phyloP scores from a whole-genome alignment of 2,329 filamentous ascomycete species.

The Bipolaris zeicola region DNA sequence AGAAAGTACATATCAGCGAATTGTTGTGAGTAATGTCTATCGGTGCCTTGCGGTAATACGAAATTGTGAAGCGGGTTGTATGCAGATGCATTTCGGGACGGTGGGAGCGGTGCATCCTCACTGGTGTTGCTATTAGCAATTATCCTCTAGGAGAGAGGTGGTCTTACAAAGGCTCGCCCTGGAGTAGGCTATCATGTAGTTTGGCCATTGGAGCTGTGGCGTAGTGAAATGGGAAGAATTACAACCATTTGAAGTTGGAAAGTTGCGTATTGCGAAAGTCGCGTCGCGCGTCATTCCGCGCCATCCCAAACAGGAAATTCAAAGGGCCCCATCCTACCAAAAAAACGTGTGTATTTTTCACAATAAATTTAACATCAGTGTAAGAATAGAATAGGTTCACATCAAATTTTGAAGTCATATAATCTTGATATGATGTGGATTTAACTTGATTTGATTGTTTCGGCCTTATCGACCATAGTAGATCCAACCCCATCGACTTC shows the following conservation, averaged over 20 bases:
- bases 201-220: slow-evolving; percentile 19
- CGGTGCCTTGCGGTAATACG: slow-evolving; percentile 66
- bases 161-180: slow-evolving; percentile 39
- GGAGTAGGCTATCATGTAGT: slow-evolving; percentile 31
- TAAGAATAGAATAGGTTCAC: no score
- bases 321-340: slow-evolving; percentile 11
- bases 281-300: slow-evolving; percentile 25
- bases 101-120: slow-evolving; percentile 30
- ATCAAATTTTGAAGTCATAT: not conserved
- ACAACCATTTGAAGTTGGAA: slow-evolving; percentile 9
- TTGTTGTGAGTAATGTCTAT: slow-evolving; percentile 85
- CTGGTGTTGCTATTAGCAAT: slow-evolving; percentile 25
- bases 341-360: not conserved
- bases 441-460: not conserved
- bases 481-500: not conserved
- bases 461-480: not conserved
- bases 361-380: not conserved
- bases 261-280: slow-evolving; percentile 23
- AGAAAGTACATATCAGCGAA: slow-evolving; percentile 98
- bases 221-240: not conserved
- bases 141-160: not conserved
- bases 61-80: slow-evolving; percentile 82
- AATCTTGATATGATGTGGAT: not conserved
- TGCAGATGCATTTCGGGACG: slow-evolving; percentile 50
- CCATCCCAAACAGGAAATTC: slow-evolving; percentile 26